Conservation (phyloP, 805 yeast genomes). For the Ogataea paradorogensis region DNA sequence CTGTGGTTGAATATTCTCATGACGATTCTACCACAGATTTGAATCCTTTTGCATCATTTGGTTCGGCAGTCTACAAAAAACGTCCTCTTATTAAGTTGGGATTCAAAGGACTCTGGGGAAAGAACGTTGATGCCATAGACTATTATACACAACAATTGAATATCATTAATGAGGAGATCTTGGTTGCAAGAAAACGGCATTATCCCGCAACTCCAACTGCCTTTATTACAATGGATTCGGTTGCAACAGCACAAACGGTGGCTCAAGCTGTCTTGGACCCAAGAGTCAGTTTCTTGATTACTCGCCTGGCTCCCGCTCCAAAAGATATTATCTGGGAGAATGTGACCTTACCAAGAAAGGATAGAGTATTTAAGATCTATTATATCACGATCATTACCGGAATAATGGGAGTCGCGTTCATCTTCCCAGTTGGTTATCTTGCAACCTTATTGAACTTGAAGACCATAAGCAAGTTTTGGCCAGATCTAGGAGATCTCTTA, state of each 20-base stretch:
- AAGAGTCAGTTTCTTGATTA: constrained; percentile 74
- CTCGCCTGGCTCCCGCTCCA: constrained; percentile 91
- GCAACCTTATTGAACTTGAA: constrained; percentile 80
- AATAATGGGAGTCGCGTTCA: constrained; percentile 64
- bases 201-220: constrained; percentile 88
- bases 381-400: constrained; percentile 66
- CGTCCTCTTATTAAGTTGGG: constrained; percentile 69
- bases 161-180: constrained; percentile 67
- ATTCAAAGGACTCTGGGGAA: constrained; percentile 60
- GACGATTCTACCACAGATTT: background rate
- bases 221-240: constrained; percentile 91
- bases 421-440: constrained; percentile 79
- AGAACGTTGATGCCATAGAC: constrained; percentile 76
- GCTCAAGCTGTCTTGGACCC: constrained; percentile 96
- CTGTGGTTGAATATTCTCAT: constrained; percentile 4
- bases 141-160: constrained; percentile 67
- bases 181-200: constrained; percentile 59
- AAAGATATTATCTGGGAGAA: constrained; percentile 94
- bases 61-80: constrained; percentile 25
- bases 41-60: constrained; percentile 13
- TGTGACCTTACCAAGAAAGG: constrained; percentile 73
- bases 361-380: constrained; percentile 63
- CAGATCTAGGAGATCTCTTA: constrained; percentile 68
- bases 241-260: constrained; percentile 93
- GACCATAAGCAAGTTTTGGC: constrained; percentile 78